Percentiles rank a stretch among this genome's conserved stretches.
phyloP scores from a whole-genome alignment of 1,139 yeast species.

The Cylindricascospora bacillispora region DNA sequence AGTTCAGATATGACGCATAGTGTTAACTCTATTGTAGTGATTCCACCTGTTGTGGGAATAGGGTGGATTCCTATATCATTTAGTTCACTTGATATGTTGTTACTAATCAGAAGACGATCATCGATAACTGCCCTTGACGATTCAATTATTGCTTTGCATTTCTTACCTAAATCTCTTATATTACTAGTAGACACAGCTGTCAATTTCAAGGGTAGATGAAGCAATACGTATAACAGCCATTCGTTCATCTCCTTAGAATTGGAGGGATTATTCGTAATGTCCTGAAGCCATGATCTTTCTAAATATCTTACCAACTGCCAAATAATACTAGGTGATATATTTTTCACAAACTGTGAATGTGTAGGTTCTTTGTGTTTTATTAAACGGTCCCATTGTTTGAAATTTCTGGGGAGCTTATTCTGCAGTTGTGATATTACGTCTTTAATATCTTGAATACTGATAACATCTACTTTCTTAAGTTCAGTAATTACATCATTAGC shows the following conservation, averaged over 20 bases:
- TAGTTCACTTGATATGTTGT: not conserved
- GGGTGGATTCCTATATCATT: no score
- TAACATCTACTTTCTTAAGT: conserved; percentile 6
- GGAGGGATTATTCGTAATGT: conserved; percentile 10
- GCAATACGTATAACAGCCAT: conserved; percentile 20
- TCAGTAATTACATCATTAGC: conserved; percentile 6
- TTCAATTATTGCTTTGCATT: no score
- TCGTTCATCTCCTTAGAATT: conserved; percentile 4
- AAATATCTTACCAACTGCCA: conserved; percentile 19
- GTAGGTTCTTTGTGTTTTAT: conserved; percentile 15
- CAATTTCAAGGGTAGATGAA: conserved; percentile 16
- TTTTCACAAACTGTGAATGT: conserved; percentile 9
- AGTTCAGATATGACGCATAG: conserved; percentile 10
- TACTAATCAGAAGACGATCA: not conserved
- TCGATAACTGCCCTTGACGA: no score
- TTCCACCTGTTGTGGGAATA: no score
- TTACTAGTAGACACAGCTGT: conserved; percentile 18
- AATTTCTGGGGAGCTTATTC: conserved; percentile 9
- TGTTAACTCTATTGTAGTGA: conserved; percentile 10
- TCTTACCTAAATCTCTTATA: conserved; percentile 19
- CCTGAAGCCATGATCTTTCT: conserved; percentile 18
- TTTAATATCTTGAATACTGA: conserved; percentile 9
- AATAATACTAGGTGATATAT: conserved; percentile 9
- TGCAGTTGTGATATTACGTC: conserved; percentile 6
- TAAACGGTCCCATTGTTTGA: conserved; percentile 15